Evolutionary conservation across 257 asterid species (phyloP), one percentile per base, ranked within the genome.

Genomic region (Galeopsis tetrahit): DNA sequence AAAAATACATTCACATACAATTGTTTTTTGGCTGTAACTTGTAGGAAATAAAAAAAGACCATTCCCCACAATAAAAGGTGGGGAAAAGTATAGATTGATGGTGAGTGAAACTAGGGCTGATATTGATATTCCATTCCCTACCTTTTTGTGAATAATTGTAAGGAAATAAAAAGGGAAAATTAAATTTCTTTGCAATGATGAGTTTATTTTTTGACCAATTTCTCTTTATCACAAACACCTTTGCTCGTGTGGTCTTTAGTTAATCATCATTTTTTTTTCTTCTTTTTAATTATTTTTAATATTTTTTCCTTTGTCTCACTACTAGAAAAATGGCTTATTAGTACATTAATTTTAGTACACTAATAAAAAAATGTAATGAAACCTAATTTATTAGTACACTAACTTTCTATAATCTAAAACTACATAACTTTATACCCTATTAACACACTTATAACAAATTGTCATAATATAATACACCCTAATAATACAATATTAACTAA

Each of bases 181-280:
- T 10, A 35, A 60, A 66, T 52, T 75, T 66, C 72, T 43, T 51
- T 7, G 75, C 83, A 79, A 79, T 79, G 69, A 79, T 79, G 80
- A 75, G 72, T 42, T 79, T 79, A 28, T 66, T 63, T 75, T 79
- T 79, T 75, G 80, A 75, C 80, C 72, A 71, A 66, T 61, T 42
- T 79, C 49, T 69, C 80, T 79, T 75, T 75, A 44, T 38, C 56
- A 66, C 31, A 70, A 71, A 75, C 72, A 75, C 78, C 71, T 79
- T 79, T 60, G 72, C 80, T 43, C 80, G 80, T 79, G 83, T 79
- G 78, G 60, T 69, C 71, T 48, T 14, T 43, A 42, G 36, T 70
- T 74, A 79, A 79, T 79, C 66, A 69, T 65, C 48, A 64, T 57
- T 55, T 8, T 51, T 63, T n/a, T 48, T 38, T 14, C 28, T 21